Conservation (phyloP, 164 flowering plant genomes). For the Liquidambar formosana region DNA sequence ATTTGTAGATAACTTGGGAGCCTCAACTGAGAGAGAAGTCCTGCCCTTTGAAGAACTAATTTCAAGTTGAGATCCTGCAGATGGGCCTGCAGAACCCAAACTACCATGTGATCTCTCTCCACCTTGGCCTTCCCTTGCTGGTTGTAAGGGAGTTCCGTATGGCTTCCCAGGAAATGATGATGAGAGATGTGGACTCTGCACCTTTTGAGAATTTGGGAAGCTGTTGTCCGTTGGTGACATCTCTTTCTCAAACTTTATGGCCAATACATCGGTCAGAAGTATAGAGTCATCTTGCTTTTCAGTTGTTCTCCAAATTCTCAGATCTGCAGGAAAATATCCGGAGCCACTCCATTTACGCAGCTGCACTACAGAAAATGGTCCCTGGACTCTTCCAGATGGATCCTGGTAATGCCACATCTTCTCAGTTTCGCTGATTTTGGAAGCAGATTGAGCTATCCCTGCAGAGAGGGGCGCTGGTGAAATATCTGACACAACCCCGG, state of each 20-base stretch:
- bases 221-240: slow-evolving; percentile 16
- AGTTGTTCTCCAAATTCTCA: slow-evolving; percentile 66
- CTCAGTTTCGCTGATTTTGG: slow-evolving; percentile 59
- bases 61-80: slow-evolving; percentile 23
- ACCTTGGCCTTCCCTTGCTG: slow-evolving; percentile 25
- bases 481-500: slow-evolving; percentile 28
- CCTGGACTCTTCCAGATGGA: slow-evolving; percentile 85
- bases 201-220: slow-evolving; percentile 26
- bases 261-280: slow-evolving; percentile 66
- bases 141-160: slow-evolving; percentile 25
- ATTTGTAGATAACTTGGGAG: slow-evolving; percentile 27
- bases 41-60: slow-evolving; percentile 12
- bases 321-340: slow-evolving; percentile 78
- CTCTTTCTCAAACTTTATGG: slow-evolving; percentile 56
- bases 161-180: slow-evolving; percentile 29
- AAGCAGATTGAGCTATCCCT: slow-evolving; percentile 21
- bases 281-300: slow-evolving; percentile 65
- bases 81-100: slow-evolving; percentile 26
- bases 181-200: slow-evolving; percentile 26
- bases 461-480: slow-evolving; percentile 31
- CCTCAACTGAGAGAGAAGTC: slow-evolving; percentile 32
- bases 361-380: slow-evolving; percentile 94
- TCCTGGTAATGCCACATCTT: slow-evolving; percentile 92
- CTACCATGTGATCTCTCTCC: slow-evolving; percentile 25
- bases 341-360: slow-evolving; percentile 86